These are phyloP conservation scores for Angomonas desouzai DNA, from an alignment of 208 protist genomes.

Conservation along the genomic window DNA sequence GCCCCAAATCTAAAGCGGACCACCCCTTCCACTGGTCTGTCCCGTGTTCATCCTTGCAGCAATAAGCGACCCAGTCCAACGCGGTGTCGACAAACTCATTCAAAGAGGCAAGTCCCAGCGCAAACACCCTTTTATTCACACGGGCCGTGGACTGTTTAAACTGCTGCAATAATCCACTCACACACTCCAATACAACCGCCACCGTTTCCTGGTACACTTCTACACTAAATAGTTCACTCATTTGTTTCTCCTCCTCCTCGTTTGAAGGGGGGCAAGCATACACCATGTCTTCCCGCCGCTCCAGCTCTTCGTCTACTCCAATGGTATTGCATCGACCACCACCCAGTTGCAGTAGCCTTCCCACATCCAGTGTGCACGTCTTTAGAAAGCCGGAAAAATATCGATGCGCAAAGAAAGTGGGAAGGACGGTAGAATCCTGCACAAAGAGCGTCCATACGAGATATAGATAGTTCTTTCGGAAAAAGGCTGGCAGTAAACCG, in stretches of 20 bases:
- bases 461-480: slow-evolving; percentile 26
- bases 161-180: slow-evolving; percentile 20
- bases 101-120: slow-evolving; percentile 23
- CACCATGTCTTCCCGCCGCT: slow-evolving; percentile 27
- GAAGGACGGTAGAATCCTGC: slow-evolving; percentile 23
- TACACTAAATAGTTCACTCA: slow-evolving; percentile 22
- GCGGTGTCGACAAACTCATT: slow-evolving; percentile 34
- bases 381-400: slow-evolving; percentile 30
- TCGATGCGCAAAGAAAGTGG: slow-evolving; percentile 29
- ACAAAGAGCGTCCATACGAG: slow-evolving; percentile 37
- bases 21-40: background rate
- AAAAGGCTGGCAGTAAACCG: slow-evolving; percentile 29
- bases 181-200: slow-evolving; percentile 24
- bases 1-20: slow-evolving; percentile 6
- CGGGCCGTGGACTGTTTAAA: slow-evolving; percentile 24
- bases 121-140: slow-evolving; percentile 26
- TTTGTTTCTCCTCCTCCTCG: slow-evolving; percentile 24
- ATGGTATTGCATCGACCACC: slow-evolving; percentile 16
- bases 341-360: slow-evolving; percentile 37
- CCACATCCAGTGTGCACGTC: slow-evolving; percentile 30
- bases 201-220: slow-evolving; percentile 30
- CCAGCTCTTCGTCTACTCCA: slow-evolving; percentile 29
- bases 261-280: slow-evolving; percentile 22
- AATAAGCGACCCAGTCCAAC: slow-evolving; percentile 31
- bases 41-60: background rate